These are phyloP conservation scores for Nicotiana tomentosiformis DNA, from an alignment of 257 asterid genomes.

Conservation along the genomic window DNA sequence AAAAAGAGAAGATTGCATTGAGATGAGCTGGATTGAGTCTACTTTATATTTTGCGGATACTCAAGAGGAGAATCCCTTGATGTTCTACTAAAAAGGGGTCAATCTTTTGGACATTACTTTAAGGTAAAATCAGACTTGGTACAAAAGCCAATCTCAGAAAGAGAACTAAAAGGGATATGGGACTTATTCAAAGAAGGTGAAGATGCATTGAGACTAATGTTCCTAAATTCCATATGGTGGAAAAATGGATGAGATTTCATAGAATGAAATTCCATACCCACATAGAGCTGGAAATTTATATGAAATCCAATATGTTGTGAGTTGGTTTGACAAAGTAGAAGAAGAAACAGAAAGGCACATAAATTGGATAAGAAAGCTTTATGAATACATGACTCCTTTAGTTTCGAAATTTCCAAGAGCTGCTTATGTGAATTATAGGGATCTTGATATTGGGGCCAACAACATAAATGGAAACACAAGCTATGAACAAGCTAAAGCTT, in stretches of 20 bases:
- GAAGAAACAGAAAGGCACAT: constrained; percentile 5
- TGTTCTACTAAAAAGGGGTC: not conserved
- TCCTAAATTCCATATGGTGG: constrained; percentile 11
- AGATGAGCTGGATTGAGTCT: constrained; percentile 15
- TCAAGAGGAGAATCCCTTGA: not conserved
- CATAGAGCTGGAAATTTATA: constrained; percentile 6
- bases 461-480: not conserved
- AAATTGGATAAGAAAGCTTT: constrained; percentile 12
- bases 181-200: not conserved
- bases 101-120: not conserved
- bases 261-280: not conserved
- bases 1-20: not conserved
- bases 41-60: constrained; percentile 6
- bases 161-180: constrained; percentile 5
- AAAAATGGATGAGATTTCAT: not conserved
- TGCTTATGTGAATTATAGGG: constrained; percentile 11
- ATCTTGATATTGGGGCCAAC: constrained; percentile 12
- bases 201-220: not conserved
- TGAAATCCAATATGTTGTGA: constrained; percentile 2
- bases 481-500: not conserved
- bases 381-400: not conserved
- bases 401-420: constrained; percentile 9
- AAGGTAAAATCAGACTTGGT: constrained; percentile 13
- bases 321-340: not conserved
- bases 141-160: not conserved